A percentile compares a stretch with the other conserved stretches of the same genome.
Conservation (phyloP, 2,329 filamentous ascomycete species). For the Setomelanomma holmii region DNA sequence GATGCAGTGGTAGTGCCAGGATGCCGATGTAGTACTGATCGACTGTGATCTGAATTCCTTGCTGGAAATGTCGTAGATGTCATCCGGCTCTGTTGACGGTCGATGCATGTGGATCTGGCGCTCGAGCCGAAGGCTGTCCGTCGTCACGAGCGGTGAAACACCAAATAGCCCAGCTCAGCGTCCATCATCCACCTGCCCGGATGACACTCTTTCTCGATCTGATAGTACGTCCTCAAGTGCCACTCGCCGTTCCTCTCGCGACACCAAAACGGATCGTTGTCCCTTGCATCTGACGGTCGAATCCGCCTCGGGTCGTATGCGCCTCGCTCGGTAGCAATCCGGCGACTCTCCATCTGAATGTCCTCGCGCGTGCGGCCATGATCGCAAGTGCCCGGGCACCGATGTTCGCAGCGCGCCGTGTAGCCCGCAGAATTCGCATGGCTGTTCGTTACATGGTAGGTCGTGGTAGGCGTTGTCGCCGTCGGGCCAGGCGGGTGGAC, state of each 20-base stretch:
- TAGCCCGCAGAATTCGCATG: slow-evolving; percentile 9
- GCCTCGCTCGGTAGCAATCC: slow-evolving; percentile 40
- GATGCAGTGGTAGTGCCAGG: too few relatives aligned
- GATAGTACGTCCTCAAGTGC: slow-evolving; percentile 44
- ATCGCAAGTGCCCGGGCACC: slow-evolving; percentile 8
- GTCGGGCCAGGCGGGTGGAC: slow-evolving; percentile 31
- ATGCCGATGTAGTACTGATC: too few relatives aligned
- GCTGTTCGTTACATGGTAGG: slow-evolving; percentile 34
- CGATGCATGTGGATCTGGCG: too few relatives aligned
- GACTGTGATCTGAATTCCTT: too few relatives aligned
- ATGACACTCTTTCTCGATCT: slow-evolving; percentile 48
- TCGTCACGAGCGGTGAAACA: slow-evolving; percentile 39
- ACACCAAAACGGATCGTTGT: slow-evolving; percentile 48
- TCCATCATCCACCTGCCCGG: slow-evolving; percentile 48
- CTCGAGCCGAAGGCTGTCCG: neutral
- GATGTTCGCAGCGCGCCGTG: neutral
- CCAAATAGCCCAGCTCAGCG: slow-evolving; percentile 39
- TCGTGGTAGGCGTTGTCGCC: slow-evolving; percentile 26
- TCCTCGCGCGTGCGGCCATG: slow-evolving; percentile 30
- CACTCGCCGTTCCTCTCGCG: slow-evolving; percentile 46
- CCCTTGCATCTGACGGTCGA: slow-evolving; percentile 40
- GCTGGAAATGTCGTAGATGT: too few relatives aligned
- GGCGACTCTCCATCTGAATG: slow-evolving; percentile 38
- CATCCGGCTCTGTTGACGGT: too few relatives aligned
- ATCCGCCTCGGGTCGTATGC: slow-evolving; percentile 40